Evolutionary conservation across 1,284 basidiomycete species (phyloP).

Genomic region (Hemileia vastatrix): DNA sequence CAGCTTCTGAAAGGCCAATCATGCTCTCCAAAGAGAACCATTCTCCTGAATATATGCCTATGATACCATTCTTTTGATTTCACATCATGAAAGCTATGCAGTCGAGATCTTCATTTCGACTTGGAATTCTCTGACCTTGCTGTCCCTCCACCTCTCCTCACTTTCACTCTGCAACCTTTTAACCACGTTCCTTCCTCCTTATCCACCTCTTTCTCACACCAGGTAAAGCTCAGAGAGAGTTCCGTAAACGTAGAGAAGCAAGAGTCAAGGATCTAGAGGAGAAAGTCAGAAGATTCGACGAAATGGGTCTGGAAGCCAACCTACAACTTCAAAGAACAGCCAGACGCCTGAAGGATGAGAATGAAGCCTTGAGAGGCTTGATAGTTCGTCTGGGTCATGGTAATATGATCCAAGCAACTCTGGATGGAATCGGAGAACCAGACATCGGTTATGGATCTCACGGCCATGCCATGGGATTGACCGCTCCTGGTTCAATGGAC

Average conservation of each 20-base stretch:
- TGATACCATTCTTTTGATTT: no score
- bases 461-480: neutral
- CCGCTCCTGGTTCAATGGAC: neutral
- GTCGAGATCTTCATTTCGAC: no score
- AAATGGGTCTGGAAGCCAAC: slow-evolving; percentile 40
- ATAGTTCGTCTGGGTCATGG: slow-evolving; percentile 35
- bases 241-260: slow-evolving; percentile 38
- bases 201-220: neutral
- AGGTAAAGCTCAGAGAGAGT: slow-evolving; percentile 37
- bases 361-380: slow-evolving; percentile 35
- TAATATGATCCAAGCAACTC: slow-evolving; percentile 30
- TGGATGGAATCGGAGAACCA: slow-evolving; percentile 27
- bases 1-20: no score
- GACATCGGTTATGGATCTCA: neutral
- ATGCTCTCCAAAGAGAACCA: no score
- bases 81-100: no score
- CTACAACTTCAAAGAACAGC: slow-evolving; percentile 35
- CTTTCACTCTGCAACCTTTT: neutral
- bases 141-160: no score
- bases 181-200: neutral
- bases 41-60: no score
- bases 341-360: slow-evolving; percentile 36
- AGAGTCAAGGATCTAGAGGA: slow-evolving; percentile 37
- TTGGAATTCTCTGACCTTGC: no score
- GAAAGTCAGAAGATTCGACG: slow-evolving; percentile 36